Evolutionary conservation across 1,284 basidiomycete genomes (phyloP).

Genomic region (Austropuccinia psidii): DNA sequence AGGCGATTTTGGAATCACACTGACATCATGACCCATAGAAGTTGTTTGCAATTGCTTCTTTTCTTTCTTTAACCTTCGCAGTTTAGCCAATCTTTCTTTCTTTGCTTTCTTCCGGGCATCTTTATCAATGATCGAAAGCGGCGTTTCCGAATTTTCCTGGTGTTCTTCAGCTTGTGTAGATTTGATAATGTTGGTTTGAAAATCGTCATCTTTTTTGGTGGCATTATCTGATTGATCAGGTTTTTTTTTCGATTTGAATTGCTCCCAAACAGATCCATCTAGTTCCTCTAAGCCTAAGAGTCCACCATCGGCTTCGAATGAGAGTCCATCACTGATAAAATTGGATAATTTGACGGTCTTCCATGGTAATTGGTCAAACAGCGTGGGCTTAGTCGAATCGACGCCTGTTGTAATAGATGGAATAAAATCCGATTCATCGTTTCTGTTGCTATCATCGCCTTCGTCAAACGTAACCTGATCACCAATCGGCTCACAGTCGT

Average conservation of each 20-base stretch:
- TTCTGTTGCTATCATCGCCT: too few species aligned
- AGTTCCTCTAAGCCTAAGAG: slow-evolving; percentile 35
- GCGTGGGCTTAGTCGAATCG: slow-evolving; percentile 36
- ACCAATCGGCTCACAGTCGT: too few species aligned
- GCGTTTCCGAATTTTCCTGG: not conserved
- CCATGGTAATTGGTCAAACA: slow-evolving; percentile 35
- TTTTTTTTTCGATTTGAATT: slow-evolving; percentile 7
- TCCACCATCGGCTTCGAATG: slow-evolving; percentile 36
- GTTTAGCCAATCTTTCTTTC: slow-evolving; percentile 19
- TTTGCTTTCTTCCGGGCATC: slow-evolving; percentile 20
- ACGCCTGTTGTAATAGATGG: slow-evolving; percentile 5
- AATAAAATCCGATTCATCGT: too few species aligned
- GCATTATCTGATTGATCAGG: not conserved
- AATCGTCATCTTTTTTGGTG: not conserved
- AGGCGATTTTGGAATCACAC: not conserved
- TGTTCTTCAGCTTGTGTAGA: not conserved
- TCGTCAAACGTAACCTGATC: too few species aligned
- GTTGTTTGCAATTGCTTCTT: not conserved
- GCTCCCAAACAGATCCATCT: slow-evolving; percentile 33
- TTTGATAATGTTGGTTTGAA: not conserved
- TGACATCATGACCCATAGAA: too few species aligned
- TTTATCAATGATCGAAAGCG: not conserved
- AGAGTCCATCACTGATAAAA: slow-evolving; percentile 21
- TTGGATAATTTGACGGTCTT: slow-evolving; percentile 24
- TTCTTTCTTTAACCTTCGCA: slow-evolving; percentile 10